Evolutionary conservation across 345 rosid species (phyloP).

Genomic region (Luvunga scandens): DNA sequence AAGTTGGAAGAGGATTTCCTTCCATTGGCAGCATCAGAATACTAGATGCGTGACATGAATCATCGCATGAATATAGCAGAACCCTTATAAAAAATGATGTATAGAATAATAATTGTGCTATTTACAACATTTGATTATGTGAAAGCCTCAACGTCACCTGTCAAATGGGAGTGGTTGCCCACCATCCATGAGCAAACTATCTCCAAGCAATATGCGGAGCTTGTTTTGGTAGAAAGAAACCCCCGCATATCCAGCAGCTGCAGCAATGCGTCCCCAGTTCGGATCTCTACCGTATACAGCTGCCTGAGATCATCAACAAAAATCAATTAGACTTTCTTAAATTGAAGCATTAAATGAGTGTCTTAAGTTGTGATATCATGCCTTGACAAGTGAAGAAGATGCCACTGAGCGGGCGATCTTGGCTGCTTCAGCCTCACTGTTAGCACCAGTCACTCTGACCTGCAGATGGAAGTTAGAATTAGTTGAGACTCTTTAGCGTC

Average conservation of each 20-base stretch:
- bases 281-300: slow-evolving; percentile 97
- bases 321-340: slow-evolving; percentile 16
- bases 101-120: background rate
- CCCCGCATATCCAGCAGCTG: slow-evolving; percentile 92
- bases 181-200: slow-evolving; percentile 79
- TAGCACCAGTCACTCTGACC: slow-evolving; percentile 73
- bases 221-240: slow-evolving; percentile 57
- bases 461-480: slow-evolving; percentile 28
- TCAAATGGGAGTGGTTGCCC: slow-evolving; percentile 90
- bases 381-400: slow-evolving; percentile 96
- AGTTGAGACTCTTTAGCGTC: slow-evolving; percentile 1
- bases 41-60: background rate
- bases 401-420: slow-evolving; percentile 91
- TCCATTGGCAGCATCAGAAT: too few species aligned
- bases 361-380: slow-evolving; percentile 20
- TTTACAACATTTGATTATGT: background rate
- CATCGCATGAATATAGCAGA: background rate
- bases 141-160: slow-evolving; percentile 40
- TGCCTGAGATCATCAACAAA: slow-evolving; percentile 48
- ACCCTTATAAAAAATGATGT: background rate
- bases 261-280: slow-evolving; percentile 95
- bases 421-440: slow-evolving; percentile 74
- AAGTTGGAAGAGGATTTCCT: too few species aligned
- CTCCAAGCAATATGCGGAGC: slow-evolving; percentile 67
- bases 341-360: slow-evolving; percentile 17